phyloP scores from a whole-genome alignment of 257 asterid genomes.

The Anisodus tanguticus region DNA sequence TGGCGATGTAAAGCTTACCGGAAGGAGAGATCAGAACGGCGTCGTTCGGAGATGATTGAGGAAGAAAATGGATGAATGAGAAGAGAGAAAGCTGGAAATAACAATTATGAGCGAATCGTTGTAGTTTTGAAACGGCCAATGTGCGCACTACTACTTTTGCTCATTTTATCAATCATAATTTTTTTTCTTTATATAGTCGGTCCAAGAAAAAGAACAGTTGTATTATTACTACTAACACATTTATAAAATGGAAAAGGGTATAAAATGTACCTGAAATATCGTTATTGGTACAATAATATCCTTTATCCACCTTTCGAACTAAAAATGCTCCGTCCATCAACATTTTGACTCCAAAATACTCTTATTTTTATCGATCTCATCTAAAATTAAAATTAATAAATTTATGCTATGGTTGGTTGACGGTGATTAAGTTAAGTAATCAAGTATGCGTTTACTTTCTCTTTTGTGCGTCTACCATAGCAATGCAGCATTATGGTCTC shows the following conservation, averaged over 20 bases:
- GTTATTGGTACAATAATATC: too few relatives aligned
- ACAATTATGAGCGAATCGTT: slow-evolving; percentile 22
- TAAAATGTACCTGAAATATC: too few relatives aligned
- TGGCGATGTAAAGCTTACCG: slow-evolving; percentile 35
- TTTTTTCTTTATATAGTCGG: neutral
- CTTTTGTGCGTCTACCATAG: neutral
- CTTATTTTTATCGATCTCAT: too few relatives aligned
- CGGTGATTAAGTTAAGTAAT: too few relatives aligned
- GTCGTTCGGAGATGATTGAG: neutral
- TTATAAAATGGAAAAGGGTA: neutral
- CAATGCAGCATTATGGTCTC: neutral
- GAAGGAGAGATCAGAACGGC: slow-evolving; percentile 41
- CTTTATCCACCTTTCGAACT: too few relatives aligned
- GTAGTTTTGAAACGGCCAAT: slow-evolving; percentile 38
- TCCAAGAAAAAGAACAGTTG: neutral
- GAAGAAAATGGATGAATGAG: slow-evolving; percentile 8
- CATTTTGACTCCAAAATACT: too few relatives aligned
- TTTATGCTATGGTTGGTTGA: too few relatives aligned
- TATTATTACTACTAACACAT: neutral
- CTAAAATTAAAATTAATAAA: too few relatives aligned
- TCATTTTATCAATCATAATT: neutral
- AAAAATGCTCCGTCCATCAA: too few relatives aligned
- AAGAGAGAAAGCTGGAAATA: neutral
- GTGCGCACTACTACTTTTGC: slow-evolving; percentile 10
- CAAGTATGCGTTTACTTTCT: neutral